These are phyloP conservation scores for Colletotrichum lentis DNA, from an alignment of 2,329 filamentous ascomycete species.

Conservation along the genomic window DNA sequence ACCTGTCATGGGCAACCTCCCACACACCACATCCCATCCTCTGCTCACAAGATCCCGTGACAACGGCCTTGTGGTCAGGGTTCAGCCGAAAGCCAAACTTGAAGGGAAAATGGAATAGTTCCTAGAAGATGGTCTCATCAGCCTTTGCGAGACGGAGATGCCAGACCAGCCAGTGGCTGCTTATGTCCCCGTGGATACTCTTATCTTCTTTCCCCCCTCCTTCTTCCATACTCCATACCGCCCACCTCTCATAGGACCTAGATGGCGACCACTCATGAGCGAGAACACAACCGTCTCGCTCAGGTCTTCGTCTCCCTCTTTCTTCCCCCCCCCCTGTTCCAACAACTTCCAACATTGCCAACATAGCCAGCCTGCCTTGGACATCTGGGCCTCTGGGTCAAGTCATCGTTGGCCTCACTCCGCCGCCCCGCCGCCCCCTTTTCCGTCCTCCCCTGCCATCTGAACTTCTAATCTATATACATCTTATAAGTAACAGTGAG, in stretches of 20 bases:
- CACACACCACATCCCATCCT: conserved; percentile 6
- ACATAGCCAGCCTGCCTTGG: conserved; percentile 26
- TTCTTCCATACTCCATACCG: conserved; percentile 5
- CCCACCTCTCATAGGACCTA: conserved; percentile 11
- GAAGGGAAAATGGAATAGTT: conserved; percentile 17
- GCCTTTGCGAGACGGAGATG: conserved; percentile 16
- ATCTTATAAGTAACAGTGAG: conserved; percentile 25
- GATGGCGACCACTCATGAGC: conserved; percentile 23
- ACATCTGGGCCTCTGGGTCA: conserved; percentile 18
- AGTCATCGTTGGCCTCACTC: conserved; percentile 33
- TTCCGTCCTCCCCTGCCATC: conserved; percentile 10
- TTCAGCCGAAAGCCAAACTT: conserved; percentile 1
- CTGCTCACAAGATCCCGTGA: not conserved
- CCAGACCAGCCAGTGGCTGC: conserved; percentile 15
- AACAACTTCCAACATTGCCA: conserved; percentile 26
- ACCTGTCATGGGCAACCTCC: not conserved
- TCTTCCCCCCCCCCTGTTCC: conserved; percentile 18
- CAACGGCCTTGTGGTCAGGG: conserved; percentile 9
- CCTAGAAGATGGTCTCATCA: conserved; percentile 31
- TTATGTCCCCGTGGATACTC: not conserved
- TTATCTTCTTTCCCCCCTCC: conserved; percentile 11
- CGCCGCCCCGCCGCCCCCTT: conserved; percentile 26
- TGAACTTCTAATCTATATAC: conserved; percentile 3
- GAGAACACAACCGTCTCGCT: not conserved
- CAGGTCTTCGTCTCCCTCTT: conserved; percentile 3